Base-by-base conservation (phyloP, 2,329 filamentous ascomycete species). In the Apiospora hydei region DNA sequence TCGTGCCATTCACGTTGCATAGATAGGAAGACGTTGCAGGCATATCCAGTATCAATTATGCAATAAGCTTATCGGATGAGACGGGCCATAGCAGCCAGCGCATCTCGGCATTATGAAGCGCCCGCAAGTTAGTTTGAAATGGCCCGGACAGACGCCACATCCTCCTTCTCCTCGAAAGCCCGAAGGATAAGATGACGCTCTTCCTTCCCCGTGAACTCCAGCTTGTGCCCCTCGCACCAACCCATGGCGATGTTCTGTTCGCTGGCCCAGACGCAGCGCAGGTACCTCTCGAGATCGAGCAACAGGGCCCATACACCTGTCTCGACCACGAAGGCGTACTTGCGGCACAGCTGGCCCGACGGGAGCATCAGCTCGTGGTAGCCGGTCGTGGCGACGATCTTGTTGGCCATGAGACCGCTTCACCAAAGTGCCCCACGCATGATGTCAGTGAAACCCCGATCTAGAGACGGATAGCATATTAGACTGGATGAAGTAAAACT, bases 301-400 rank as follows among this genome's bases (percentile, higher is more conserved):
- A n/a, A 30, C 53, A 61, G 30, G 14, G 38, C 41, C 41, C 26
- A 26, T 1, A 6, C 38, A 41, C 38, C 64, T 13, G 16, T 8
- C 41, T 67, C 41, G 38, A 43, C 64, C 16, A 46, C 38, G 43
- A 67, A 67, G 24, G 24, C 64, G 64, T 67, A 67, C 64, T 67
- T 67, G 41, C 43, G 64, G 64, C 64, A 30, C 43, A 41, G 10
- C 43, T 46, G 21, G 14, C 41, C n/a, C 64, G 64, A 67, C 43
- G 5, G 64, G 13, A 26, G 16, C 41, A 21, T 44, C 38, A 67
- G 21, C 6, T 67, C 64, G 24, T 67, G 2, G 64, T 46, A 67
- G n/a, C 64, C 64, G 6, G 41, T 46, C 30, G 53, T n/a, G 53
- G 53, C 16, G 30, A 38, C 30, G 7, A 38, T 38, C 8, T 13